A percentile compares a stretch with the other conserved stretches of the same genome.
phyloP scores from a whole-genome alignment of 306 rosid species.

The Vachellia pachyceras region DNA sequence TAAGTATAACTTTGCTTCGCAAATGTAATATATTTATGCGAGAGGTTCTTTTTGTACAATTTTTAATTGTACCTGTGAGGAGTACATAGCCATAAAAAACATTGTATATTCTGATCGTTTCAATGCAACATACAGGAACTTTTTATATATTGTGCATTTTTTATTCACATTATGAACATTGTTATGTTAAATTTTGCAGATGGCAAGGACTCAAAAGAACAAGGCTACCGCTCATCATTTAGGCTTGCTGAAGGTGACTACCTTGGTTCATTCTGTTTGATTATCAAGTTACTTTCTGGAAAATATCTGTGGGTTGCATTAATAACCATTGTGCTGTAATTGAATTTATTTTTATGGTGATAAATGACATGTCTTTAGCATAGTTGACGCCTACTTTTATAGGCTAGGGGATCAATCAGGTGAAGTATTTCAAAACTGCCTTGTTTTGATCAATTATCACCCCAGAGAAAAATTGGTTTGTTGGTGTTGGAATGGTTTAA shows the following conservation, averaged over 20 bases:
- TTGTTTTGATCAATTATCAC: background rate
- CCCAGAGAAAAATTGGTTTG: background rate
- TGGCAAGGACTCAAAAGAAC: conserved; percentile 99
- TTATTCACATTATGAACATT: background rate
- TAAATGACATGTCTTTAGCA: conserved; percentile 15
- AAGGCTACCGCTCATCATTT: conserved; percentile 99
- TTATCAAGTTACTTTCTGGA: conserved; percentile 1
- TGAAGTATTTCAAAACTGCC: conserved; percentile 12
- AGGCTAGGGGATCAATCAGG: conserved; percentile 5
- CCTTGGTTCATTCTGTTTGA: conserved; percentile 1
- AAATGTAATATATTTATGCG: background rate
- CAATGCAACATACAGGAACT: background rate
- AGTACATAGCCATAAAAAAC: background rate
- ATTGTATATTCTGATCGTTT: conserved; percentile 14
- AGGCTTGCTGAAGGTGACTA: conserved; percentile 90
- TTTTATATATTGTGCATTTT: background rate
- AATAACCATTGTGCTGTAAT: background rate
- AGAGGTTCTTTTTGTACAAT: background rate
- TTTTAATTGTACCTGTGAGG: background rate
- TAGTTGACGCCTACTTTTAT: conserved; percentile 18
- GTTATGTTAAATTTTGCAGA: conserved; percentile 54
- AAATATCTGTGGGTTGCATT: background rate
- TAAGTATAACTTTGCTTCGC: background rate
- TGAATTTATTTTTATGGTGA: background rate
- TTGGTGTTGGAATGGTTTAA: background rate